These are phyloP conservation scores for Coleophoma cylindrospora DNA, from an alignment of 2,329 filamentous ascomycete species.

Conservation along the genomic window DNA sequence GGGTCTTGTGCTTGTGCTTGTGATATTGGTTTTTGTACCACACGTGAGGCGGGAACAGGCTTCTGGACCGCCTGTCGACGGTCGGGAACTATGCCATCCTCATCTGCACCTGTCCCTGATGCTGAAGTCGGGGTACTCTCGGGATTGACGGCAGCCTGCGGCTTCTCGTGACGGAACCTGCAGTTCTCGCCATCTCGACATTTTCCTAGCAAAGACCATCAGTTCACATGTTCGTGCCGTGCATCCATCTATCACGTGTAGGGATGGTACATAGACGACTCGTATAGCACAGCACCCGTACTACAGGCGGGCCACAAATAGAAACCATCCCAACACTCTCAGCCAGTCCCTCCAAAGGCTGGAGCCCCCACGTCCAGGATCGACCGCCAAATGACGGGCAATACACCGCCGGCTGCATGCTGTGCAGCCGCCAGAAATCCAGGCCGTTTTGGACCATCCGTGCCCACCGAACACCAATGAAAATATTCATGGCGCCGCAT, in stretches of 20 bases:
- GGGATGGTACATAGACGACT: background rate
- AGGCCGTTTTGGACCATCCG: slow-evolving; percentile 11
- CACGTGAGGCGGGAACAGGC: slow-evolving; percentile 32
- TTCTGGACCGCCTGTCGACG: slow-evolving; percentile 27
- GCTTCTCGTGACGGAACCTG: slow-evolving; percentile 8
- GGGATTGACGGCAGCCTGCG: slow-evolving; percentile 6
- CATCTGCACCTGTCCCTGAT: slow-evolving; percentile 7
- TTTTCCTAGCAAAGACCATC: background rate
- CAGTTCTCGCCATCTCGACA: background rate
- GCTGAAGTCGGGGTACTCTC: slow-evolving; percentile 3
- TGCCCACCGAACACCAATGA: slow-evolving; percentile 15
- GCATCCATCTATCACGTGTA: background rate
- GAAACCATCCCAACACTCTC: slow-evolving; percentile 12
- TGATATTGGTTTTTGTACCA: slow-evolving; percentile 62
- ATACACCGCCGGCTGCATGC: slow-evolving; percentile 21
- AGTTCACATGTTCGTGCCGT: background rate
- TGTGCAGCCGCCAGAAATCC: slow-evolving; percentile 9
- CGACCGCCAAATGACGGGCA: slow-evolving; percentile 21
- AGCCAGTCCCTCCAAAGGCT: slow-evolving; percentile 8
- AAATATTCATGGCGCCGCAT: slow-evolving; percentile 16
- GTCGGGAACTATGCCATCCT: slow-evolving; percentile 19
- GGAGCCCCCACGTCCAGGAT: slow-evolving; percentile 13
- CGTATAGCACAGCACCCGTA: background rate
- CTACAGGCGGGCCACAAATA: slow-evolving; percentile 4
- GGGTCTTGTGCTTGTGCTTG: slow-evolving; percentile 61